Evolutionary conservation across 108 stramenopile species (phyloP).

Genomic region (Epithemia pelagica): DNA sequence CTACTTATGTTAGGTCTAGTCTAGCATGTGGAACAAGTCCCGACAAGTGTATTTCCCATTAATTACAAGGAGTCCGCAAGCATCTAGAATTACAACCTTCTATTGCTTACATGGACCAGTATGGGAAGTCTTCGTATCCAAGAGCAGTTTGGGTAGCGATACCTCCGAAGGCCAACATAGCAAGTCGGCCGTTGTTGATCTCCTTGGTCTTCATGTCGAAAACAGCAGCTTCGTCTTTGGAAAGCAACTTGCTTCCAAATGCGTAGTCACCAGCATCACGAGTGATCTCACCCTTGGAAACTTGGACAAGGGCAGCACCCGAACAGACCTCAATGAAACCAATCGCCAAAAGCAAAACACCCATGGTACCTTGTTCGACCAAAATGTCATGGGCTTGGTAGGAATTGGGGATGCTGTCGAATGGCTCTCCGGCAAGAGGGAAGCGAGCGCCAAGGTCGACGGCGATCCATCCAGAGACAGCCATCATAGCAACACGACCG

Average conservation of each 20-base stretch:
- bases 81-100: too few relatives aligned
- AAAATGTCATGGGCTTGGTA: constrained; percentile 81
- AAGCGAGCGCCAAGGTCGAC: constrained; percentile 75
- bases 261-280: constrained; percentile 87
- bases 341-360: constrained; percentile 62
- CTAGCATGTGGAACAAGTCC: too few relatives aligned
- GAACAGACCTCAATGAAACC: constrained; percentile 76
- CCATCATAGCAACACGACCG: constrained; percentile 82
- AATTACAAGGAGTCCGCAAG: too few relatives aligned
- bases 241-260: constrained; percentile 77
- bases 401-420: constrained; percentile 63
- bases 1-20: too few relatives aligned
- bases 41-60: too few relatives aligned
- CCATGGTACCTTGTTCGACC: constrained; percentile 74
- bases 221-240: constrained; percentile 64
- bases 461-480: constrained; percentile 85
- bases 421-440: constrained; percentile 70
- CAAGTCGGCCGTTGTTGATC: constrained; percentile 90
- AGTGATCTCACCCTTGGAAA: constrained; percentile 79
- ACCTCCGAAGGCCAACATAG: constrained; percentile 93
- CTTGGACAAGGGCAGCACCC: constrained; percentile 73
- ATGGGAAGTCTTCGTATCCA: constrained; percentile 67
- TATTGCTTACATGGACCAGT: constrained; percentile 39
- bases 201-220: constrained; percentile 81
- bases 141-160: constrained; percentile 89